Conservation (phyloP, 768 basidiomycete genomes). For the Boletus subparvulus region DNA sequence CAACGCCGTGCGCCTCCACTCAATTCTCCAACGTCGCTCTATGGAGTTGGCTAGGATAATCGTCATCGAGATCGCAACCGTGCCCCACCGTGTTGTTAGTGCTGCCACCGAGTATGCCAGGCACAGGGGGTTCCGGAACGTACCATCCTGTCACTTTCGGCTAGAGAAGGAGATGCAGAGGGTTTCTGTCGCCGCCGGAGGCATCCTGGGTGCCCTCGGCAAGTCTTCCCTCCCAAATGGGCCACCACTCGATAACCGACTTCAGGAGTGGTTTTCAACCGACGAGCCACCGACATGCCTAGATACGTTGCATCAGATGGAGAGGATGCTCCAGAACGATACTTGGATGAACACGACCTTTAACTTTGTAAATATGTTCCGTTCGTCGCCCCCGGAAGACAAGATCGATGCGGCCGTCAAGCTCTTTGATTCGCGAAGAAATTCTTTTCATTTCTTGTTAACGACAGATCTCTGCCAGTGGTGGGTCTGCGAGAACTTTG, state of each 20-base stretch:
- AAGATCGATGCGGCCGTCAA: conserved; percentile 5
- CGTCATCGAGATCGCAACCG: not conserved
- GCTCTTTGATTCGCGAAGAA: conserved; percentile 4
- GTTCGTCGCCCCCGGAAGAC: not conserved
- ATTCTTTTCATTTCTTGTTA: conserved; percentile 10
- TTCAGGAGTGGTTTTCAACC: conserved; percentile 10
- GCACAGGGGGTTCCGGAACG: not conserved
- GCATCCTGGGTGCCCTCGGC: not conserved
- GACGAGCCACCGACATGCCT: conserved; percentile 1
- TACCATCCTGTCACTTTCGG: conserved; percentile 11
- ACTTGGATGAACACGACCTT: not conserved
- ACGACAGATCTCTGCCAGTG: conserved; percentile 9
- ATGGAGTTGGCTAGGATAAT: conserved; percentile 1
- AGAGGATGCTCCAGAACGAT: conserved; percentile 4
- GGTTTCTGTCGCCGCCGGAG: conserved; percentile 1
- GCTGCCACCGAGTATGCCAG: conserved; percentile 3
- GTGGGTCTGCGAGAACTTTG: not conserved
- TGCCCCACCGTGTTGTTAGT: not conserved
- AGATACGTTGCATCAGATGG: conserved; percentile 9
- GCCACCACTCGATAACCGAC: conserved; percentile 8
- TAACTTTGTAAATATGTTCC: not conserved
- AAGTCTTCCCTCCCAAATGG: not conserved
- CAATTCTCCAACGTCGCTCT: not conserved
- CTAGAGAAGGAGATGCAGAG: conserved; percentile 14
- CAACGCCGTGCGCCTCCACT: no score